Conservation (phyloP, 495 filamentous ascomycete genomes). For the Penicillium mononematosum region DNA sequence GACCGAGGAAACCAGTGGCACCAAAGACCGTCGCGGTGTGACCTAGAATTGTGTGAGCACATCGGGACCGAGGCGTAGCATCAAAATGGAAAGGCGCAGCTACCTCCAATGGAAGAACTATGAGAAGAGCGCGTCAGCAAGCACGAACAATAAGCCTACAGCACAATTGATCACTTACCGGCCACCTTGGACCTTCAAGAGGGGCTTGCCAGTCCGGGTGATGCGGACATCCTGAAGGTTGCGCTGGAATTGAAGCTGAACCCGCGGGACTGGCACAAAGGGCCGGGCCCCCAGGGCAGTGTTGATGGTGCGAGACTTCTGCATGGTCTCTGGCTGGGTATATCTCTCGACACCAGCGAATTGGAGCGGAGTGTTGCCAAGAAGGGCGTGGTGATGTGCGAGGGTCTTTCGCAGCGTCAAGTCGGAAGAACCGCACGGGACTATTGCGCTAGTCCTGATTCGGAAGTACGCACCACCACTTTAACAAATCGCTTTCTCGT, state of each 20-base stretch:
- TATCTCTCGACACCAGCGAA: constrained; percentile 34
- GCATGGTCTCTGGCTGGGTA: constrained; percentile 47
- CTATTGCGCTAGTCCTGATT: constrained; percentile 40
- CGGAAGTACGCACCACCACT: constrained; percentile 23
- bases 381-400: constrained; percentile 36
- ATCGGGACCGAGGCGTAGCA: constrained; percentile 18
- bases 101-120: constrained; percentile 86
- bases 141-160: background rate
- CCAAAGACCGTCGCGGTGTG: constrained; percentile 98
- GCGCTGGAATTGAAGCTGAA: constrained; percentile 47
- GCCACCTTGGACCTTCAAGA: constrained; percentile 78
- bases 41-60: constrained; percentile 52
- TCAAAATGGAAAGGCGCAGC: constrained; percentile 28
- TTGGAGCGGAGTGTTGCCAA: constrained; percentile 35
- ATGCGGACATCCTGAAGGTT: constrained; percentile 76
- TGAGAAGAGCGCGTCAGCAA: constrained; percentile 27
- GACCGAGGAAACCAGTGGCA: constrained; percentile 91
- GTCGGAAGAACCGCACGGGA: constrained; percentile 44
- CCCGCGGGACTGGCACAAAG: constrained; percentile 41
- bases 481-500: constrained; percentile 10
- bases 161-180: constrained; percentile 56
- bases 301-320: constrained; percentile 50
- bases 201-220: constrained; percentile 82
- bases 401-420: constrained; percentile 35
- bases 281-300: constrained; percentile 45